Conservation (phyloP, 768 basidiomycete genomes). For the Rhizopogon roseolus region DNA sequence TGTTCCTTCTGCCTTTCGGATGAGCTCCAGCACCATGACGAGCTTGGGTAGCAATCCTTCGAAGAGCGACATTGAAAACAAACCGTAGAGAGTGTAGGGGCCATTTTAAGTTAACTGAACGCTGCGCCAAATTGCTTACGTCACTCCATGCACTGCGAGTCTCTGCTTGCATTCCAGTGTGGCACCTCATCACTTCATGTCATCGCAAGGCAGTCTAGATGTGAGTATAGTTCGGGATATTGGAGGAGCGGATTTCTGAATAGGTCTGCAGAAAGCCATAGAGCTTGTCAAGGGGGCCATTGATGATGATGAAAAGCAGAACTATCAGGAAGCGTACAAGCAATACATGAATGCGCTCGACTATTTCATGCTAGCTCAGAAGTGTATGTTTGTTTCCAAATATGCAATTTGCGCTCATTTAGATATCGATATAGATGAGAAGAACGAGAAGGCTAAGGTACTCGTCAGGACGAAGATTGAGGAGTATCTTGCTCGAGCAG, state of each 20-base stretch:
- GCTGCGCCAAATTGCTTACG: constrained; percentile 1
- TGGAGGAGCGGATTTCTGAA: constrained; percentile 8
- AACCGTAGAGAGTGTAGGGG: background rate
- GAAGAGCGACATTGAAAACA: constrained; percentile 44
- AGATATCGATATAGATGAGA: constrained; percentile 48
- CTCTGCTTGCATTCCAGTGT: background rate
- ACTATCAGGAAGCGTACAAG: constrained; percentile 93
- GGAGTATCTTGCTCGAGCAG: constrained; percentile 90
- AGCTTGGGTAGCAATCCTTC: constrained; percentile 57
- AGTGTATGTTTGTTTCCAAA: constrained; percentile 49
- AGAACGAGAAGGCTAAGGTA: constrained; percentile 88
- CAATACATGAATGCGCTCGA: constrained; percentile 93
- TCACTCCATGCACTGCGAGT: background rate
- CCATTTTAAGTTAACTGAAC: background rate
- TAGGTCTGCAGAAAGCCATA: constrained; percentile 60
- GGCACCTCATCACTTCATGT: constrained; percentile 26
- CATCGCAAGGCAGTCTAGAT: constrained; percentile 42
- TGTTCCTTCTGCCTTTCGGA: constrained; percentile 51
- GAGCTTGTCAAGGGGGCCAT: constrained; percentile 91
- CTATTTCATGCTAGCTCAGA: constrained; percentile 97
- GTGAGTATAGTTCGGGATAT: constrained; percentile 24
- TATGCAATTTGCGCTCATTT: constrained; percentile 20
- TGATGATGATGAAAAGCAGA: constrained; percentile 87
- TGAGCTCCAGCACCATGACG: constrained; percentile 53
- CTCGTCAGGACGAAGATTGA: constrained; percentile 84